Evolutionary conservation across 1,139 yeast genomes (phyloP).

Genomic region (Debaryomyces coudertii): DNA sequence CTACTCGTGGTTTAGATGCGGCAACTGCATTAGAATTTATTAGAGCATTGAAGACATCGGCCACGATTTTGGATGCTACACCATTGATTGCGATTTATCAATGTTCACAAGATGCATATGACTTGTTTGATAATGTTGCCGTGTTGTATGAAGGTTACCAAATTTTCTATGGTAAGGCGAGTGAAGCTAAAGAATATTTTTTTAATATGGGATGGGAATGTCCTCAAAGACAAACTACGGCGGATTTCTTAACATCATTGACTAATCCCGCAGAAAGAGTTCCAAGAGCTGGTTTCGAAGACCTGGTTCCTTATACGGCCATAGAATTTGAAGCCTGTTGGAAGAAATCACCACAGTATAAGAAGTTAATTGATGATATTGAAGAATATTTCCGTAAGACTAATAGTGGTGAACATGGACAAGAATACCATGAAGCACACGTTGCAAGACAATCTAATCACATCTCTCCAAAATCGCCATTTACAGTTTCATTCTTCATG

Average conservation of each 20-base stretch:
- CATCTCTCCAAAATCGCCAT: constrained; percentile 58
- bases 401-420: constrained; percentile 40
- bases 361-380: constrained; percentile 32
- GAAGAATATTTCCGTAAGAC: constrained; percentile 33
- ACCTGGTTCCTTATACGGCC: constrained; percentile 67
- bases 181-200: constrained; percentile 41
- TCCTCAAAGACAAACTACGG: constrained; percentile 68
- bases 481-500: constrained; percentile 64
- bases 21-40: constrained; percentile 53
- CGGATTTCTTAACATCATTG: constrained; percentile 43
- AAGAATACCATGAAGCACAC: constrained; percentile 52
- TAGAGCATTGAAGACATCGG: constrained; percentile 42
- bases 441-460: constrained; percentile 60
- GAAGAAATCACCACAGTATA: constrained; percentile 59
- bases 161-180: constrained; percentile 41
- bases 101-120: constrained; percentile 49
- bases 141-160: constrained; percentile 48
- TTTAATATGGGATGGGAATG: constrained; percentile 50
- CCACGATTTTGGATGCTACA: constrained; percentile 38
- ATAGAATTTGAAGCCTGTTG: constrained; percentile 69
- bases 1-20: constrained; percentile 54
- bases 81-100: constrained; percentile 50
- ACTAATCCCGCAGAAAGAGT: constrained; percentile 57
- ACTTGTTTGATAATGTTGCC: constrained; percentile 47
- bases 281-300: constrained; percentile 55